Evolutionary conservation across 2,329 filamentous ascomycete genomes (phyloP).

Genomic region (Fusarium compactum): DNA sequence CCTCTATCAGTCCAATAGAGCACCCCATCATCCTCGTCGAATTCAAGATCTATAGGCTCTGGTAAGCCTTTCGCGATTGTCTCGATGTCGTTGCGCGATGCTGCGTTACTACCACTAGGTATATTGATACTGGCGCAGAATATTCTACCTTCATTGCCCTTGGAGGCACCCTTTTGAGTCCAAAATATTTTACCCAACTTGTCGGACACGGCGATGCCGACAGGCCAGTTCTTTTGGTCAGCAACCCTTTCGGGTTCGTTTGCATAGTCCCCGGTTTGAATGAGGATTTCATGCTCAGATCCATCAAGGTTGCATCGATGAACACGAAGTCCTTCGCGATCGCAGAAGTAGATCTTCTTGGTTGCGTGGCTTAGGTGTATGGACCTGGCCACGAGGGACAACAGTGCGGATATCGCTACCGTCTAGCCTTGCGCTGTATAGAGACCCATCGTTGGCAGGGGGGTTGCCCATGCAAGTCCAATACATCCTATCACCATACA

Average conservation of each 20-base stretch:
- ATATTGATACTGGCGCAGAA: conserved; percentile 60
- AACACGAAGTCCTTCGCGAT: conserved; percentile 58
- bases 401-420: conserved; percentile 60
- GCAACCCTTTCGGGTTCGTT: neutral
- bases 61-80: conserved; percentile 60
- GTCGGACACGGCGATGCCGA: conserved; percentile 64
- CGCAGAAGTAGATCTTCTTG: conserved; percentile 56
- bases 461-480: conserved; percentile 56
- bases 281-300: neutral
- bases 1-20: conserved; percentile 73
- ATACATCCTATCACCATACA: too few relatives aligned
- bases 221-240: conserved; percentile 57
- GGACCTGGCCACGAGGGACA: conserved; percentile 56
- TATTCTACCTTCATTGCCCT: conserved; percentile 64
- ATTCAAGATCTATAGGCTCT: conserved; percentile 69
- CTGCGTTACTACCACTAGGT: conserved; percentile 45
- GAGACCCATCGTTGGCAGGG: conserved; percentile 55
- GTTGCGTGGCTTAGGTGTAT: conserved; percentile 61
- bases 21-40: conserved; percentile 58
- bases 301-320: conserved; percentile 56
- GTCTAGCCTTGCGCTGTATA: conserved; percentile 61
- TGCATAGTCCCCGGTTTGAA: neutral
- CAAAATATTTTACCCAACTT: conserved; percentile 64
- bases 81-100: conserved; percentile 55
- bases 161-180: conserved; percentile 69